Base-by-base conservation (phyloP, 345 rosid genomes). In the Lenwebbia sp. region DNA sequence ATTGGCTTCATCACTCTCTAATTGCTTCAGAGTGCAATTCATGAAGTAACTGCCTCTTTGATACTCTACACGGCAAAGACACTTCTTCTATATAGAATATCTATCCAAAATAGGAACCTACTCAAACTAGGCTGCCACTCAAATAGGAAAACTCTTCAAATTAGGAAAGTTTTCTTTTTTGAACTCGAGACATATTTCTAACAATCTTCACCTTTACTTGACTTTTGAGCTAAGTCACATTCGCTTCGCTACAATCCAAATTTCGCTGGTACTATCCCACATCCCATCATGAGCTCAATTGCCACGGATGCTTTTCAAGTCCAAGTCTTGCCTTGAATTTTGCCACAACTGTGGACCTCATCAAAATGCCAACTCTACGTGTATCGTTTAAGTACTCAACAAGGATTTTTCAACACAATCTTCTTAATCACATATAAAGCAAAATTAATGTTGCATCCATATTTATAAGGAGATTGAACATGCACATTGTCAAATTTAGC, bases 321-420 rank as follows among this genome's bases (percentile, higher is more conserved):
- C 4, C 70, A 26, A 57, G 65, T 0, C 8, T 57, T 0, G 0
- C 44, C 17, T 57, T 57, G n/a, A 56, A 57, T 14, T 25, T 60
- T 0, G 0, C 17, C 70, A 13, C n/a, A n/a, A 60, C 1, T 0
- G 0, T 13, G 70, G 2, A 11, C n/a, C 70, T n/a, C 0, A 60
- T 30, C 10, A 60, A 13, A 60, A 60, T 1, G 33, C 33, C 37
- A 60, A 60, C 37, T 60, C 2, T 60, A 60, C 13, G 6, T 13
- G n/a, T 60, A 60, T 14, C 0, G 13, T 58, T 58, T 58, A n/a
- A 58, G 2, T 58, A 6, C 19, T 60, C 10, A 3, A 13, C 0
- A 13, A 60, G 0, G 19, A n/a, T 60, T 13, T 60, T n/a, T 0
- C 4, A 1, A n/a, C 30, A 60, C 10, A 60, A n/a, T 19, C 2